These are phyloP conservation scores for Otatea glauca DNA, from an alignment of 176 grass and related monocot species.

Conservation along the genomic window DNA sequence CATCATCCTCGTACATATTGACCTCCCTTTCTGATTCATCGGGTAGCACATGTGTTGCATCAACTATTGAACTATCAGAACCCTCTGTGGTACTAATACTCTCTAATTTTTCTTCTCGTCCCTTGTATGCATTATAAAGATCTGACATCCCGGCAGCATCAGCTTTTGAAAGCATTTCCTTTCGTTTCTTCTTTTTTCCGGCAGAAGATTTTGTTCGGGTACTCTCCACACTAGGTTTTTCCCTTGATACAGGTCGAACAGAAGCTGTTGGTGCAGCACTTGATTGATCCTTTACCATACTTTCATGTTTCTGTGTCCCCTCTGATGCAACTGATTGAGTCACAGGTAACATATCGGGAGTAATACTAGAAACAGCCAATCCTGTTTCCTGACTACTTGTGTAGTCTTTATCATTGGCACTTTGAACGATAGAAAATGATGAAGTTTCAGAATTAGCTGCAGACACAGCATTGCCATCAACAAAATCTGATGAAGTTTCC, in stretches of 20 bases:
- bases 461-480: constrained; percentile 24
- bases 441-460: constrained; percentile 32
- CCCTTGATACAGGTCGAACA: constrained; percentile 52
- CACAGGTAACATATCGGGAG: constrained; percentile 10
- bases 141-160: constrained; percentile 90
- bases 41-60: constrained; percentile 6
- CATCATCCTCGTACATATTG: constrained; percentile 56
- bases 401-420: constrained; percentile 39
- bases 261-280: constrained; percentile 35
- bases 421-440: constrained; percentile 37
- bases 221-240: constrained; percentile 62
- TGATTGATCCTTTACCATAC: constrained; percentile 42
- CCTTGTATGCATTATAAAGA: constrained; percentile 95
- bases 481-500: constrained; percentile 27
- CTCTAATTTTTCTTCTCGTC: constrained; percentile 74
- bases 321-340: constrained; percentile 31
- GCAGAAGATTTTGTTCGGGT: constrained; percentile 52
- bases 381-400: constrained; percentile 40
- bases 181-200: constrained; percentile 67
- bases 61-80: constrained; percentile 46
- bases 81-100: constrained; percentile 32
- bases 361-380: constrained; percentile 18
- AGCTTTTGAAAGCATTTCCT: constrained; percentile 90
- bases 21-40: constrained; percentile 56
- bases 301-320: constrained; percentile 49